Conservation (phyloP, 257 asterid genomes). For the Lithospermum erythrorhizon region DNA sequence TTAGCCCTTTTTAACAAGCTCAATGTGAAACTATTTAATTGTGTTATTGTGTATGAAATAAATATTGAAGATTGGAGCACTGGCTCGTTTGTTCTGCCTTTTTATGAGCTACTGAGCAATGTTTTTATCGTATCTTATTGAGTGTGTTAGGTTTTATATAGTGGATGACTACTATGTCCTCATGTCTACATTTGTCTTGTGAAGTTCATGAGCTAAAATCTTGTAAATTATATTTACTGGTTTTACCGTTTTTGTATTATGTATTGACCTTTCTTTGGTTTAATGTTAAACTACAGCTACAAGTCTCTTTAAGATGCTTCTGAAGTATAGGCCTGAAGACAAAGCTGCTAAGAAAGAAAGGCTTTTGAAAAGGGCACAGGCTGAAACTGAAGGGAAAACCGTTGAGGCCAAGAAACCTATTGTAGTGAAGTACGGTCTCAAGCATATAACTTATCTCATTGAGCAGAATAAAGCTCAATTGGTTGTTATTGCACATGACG, state of each 20-base stretch:
- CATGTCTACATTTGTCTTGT: too few relatives aligned
- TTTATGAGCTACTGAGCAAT: too few relatives aligned
- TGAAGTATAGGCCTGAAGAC: conserved; percentile 11
- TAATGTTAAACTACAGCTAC: conserved; percentile 1
- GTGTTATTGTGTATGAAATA: too few relatives aligned
- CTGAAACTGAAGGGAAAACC: conserved; percentile 9
- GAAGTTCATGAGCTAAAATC: too few relatives aligned
- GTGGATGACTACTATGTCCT: too few relatives aligned
- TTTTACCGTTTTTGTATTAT: too few relatives aligned
- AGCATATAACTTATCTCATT: conserved; percentile 6
- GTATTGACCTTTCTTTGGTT: too few relatives aligned
- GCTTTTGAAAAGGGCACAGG: conserved; percentile 10
- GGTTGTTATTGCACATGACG: conserved; percentile 9
- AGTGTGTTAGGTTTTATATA: background rate
- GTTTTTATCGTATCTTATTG: background rate
- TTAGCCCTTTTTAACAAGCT: too few relatives aligned
- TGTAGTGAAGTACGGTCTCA: conserved; percentile 7
- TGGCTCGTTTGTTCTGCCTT: too few relatives aligned
- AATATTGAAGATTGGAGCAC: too few relatives aligned
- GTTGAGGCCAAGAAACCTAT: conserved; percentile 3
- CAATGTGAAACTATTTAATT: too few relatives aligned
- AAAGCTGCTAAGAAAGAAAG: conserved; percentile 11
- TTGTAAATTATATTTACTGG: too few relatives aligned
- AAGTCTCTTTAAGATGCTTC: conserved; percentile 10
- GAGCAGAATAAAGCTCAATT: conserved; percentile 11